phyloP scores from a whole-genome alignment of 1,139 yeast genomes.

The Arxiozyma telluris region DNA sequence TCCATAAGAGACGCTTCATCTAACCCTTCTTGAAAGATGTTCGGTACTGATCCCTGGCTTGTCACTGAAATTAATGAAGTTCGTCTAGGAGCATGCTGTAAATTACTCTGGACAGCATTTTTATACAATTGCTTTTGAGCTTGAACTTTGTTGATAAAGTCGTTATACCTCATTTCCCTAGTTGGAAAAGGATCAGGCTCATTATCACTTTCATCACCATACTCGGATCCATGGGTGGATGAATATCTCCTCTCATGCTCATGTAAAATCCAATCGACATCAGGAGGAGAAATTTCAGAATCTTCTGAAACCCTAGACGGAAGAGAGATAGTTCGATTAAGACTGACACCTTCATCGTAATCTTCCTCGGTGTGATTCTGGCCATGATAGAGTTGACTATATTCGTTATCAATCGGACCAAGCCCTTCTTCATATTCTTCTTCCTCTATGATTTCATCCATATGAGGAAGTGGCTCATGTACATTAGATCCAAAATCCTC shows the following conservation, averaged over 20 bases:
- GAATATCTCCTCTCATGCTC: constrained; percentile 57
- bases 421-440: constrained; percentile 36
- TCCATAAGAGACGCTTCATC: constrained; percentile 36
- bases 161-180: constrained; percentile 30
- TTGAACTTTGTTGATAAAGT: constrained; percentile 34
- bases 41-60: constrained; percentile 30
- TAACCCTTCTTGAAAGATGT: constrained; percentile 26
- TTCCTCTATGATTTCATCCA: constrained; percentile 35
- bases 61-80: constrained; percentile 23
- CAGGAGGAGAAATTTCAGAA: constrained; percentile 40
- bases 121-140: constrained; percentile 20
- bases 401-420: constrained; percentile 14
- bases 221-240: constrained; percentile 27
- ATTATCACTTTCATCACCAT: constrained; percentile 16
- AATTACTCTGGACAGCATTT: constrained; percentile 23
- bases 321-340: constrained; percentile 40
- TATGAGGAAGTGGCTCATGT: constrained; percentile 25
- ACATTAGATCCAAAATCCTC: constrained; percentile 30
- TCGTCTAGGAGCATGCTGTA: constrained; percentile 19
- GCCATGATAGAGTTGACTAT: constrained; percentile 1
- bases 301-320: constrained; percentile 54
- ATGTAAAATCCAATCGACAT: constrained; percentile 56
- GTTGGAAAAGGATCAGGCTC: constrained; percentile 8
- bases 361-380: constrained; percentile 32
- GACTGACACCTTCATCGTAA: constrained; percentile 36